phyloP scores from a whole-genome alignment of 108 stramenopile species.

The Cyclotella kingstonii region DNA sequence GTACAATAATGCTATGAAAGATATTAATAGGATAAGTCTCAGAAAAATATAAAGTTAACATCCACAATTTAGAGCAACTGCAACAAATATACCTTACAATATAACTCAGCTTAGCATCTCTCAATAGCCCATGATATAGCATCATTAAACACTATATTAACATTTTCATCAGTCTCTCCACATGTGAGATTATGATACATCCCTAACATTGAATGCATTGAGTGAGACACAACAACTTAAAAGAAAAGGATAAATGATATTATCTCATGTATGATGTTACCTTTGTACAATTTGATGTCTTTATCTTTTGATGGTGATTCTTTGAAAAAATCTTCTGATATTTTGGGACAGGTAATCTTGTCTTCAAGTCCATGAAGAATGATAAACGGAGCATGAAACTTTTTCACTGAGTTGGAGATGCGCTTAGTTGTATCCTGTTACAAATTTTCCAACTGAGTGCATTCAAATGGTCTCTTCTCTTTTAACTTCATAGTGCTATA shows the following conservation, averaged over 20 bases:
- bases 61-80: not conserved
- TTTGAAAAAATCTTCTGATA: conserved; percentile 57
- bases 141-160: conserved; percentile 41
- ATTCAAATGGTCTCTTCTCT: too few species aligned
- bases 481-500: too few species aligned
- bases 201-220: conserved; percentile 9
- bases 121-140: conserved; percentile 35
- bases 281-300: conserved; percentile 56
- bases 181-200: conserved; percentile 41
- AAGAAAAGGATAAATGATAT: conserved; percentile 1
- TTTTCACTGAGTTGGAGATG: conserved; percentile 40
- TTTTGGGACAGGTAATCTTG: conserved; percentile 54
- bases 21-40: too few species aligned
- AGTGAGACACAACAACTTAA: not conserved
- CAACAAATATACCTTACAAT: not conserved
- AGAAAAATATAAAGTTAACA: not conserved
- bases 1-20: too few species aligned
- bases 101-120: conserved; percentile 8
- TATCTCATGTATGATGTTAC: conserved; percentile 21
- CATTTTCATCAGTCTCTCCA: conserved; percentile 42
- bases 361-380: conserved; percentile 64
- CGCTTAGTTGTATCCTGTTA: conserved; percentile 37
- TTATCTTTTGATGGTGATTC: conserved; percentile 61
- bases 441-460: not conserved
- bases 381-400: conserved; percentile 63